These are phyloP conservation scores for Emmonsiellopsis sp. DNA, from an alignment of 2,329 filamentous ascomycete genomes.

Conservation along the genomic window DNA sequence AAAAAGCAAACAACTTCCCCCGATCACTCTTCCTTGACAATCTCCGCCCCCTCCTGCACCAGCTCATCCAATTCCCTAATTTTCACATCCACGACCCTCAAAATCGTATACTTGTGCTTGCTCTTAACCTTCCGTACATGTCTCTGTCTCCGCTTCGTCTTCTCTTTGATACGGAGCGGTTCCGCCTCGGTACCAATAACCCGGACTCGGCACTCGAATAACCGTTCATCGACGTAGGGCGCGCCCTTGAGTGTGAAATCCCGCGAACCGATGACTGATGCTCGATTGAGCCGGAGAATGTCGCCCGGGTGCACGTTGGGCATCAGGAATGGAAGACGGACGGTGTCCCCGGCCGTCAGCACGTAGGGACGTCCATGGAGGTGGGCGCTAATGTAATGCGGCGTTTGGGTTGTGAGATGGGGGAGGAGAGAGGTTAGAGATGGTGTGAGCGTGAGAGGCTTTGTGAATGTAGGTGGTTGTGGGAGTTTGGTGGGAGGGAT, in stretches of 20 bases:
- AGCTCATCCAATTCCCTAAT: slow-evolving; percentile 51
- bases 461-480: slow-evolving; percentile 26
- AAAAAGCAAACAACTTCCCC: background rate
- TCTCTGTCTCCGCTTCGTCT: slow-evolving; percentile 66
- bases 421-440: slow-evolving; percentile 35
- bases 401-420: slow-evolving; percentile 32
- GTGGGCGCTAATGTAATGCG: slow-evolving; percentile 40
- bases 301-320: slow-evolving; percentile 69
- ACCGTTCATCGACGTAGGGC: slow-evolving; percentile 70
- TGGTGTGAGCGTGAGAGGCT: slow-evolving; percentile 31
- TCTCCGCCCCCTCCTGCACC: slow-evolving; percentile 31
- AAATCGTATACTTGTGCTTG: slow-evolving; percentile 82
- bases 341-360: slow-evolving; percentile 54
- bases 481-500: slow-evolving; percentile 22
- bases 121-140: slow-evolving; percentile 67
- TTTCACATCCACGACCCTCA: slow-evolving; percentile 74
- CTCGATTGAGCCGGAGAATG: slow-evolving; percentile 77
- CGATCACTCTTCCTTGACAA: slow-evolving; percentile 19
- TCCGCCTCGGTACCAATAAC: slow-evolving; percentile 79
- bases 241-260: slow-evolving; percentile 81
- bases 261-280: slow-evolving; percentile 69
- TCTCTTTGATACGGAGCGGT: slow-evolving; percentile 66
- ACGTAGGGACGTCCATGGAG: slow-evolving; percentile 42
- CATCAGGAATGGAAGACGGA: slow-evolving; percentile 74
- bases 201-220: slow-evolving; percentile 77